Conservation (phyloP, 2,329 filamentous ascomycete species). For the Chrysoporthe austroafricana region DNA sequence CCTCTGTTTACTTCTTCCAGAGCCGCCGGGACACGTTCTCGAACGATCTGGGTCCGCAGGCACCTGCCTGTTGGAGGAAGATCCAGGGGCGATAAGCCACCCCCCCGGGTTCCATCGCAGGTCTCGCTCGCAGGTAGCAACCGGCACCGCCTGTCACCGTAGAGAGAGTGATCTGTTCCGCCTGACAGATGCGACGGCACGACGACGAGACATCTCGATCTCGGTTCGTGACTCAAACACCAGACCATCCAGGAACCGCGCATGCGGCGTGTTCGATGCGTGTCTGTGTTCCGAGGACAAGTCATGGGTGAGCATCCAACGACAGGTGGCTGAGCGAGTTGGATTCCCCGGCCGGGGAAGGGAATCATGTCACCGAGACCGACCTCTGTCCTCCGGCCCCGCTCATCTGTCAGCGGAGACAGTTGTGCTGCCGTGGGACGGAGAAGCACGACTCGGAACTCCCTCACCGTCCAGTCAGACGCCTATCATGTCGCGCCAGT, state of each 20-base stretch:
- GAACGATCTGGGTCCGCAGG: not conserved
- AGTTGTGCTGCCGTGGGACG: not conserved
- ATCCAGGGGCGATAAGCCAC: not conserved
- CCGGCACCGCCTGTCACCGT: too few relatives aligned
- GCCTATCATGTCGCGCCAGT: not conserved
- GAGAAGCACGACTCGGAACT: not conserved
- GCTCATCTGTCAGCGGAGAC: not conserved
- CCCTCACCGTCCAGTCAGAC: not conserved
- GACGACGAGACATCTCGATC: not conserved
- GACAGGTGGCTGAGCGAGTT: not conserved
- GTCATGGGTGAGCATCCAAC: not conserved
- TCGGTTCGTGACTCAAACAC: not conserved
- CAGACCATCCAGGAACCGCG: not conserved
- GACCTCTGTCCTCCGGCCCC: not conserved
- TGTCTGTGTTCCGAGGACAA: not conserved
- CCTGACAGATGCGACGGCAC: not conserved
- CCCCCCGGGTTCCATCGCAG: not conserved
- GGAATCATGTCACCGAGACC: not conserved
- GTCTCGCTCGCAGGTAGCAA: not conserved
- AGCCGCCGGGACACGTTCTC: constrained; percentile 7
- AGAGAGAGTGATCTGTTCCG: not conserved
- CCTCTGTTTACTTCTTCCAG: not conserved
- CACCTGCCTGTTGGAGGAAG: constrained; percentile 15
- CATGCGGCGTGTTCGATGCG: not conserved
- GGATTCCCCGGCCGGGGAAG: not conserved